phyloP scores from a whole-genome alignment of 1,284 basidiomycete genomes.

The Golubevia sp. region DNA sequence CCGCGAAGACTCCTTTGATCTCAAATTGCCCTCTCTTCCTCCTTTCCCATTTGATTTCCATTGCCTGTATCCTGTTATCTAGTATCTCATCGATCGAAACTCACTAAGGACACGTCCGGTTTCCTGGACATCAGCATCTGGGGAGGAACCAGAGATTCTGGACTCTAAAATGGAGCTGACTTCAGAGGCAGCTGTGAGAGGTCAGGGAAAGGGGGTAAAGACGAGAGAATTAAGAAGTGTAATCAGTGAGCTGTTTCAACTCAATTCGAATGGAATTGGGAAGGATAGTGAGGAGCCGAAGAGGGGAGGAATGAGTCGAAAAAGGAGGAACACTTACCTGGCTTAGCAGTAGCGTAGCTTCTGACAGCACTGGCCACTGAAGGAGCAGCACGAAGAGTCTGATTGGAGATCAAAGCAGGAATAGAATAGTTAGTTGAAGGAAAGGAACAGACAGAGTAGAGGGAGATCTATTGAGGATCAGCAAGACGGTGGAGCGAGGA shows the following conservation, averaged over 20 bases:
- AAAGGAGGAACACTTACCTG: conserved; percentile 69
- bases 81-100: conserved; percentile 58
- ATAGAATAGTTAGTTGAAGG: no score
- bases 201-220: background rate
- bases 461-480: no score
- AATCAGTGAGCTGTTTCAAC: conserved; percentile 12
- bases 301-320: conserved; percentile 1
- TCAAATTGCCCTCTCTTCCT: background rate
- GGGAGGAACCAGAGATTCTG: conserved; percentile 88
- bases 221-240: background rate
- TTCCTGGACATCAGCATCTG: conserved; percentile 94
- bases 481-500: no score
- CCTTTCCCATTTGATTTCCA: no score
- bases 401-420: no score
- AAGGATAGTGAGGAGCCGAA: conserved; percentile 6
- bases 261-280: conserved; percentile 5
- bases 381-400: no score
- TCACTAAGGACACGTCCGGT: conserved; percentile 95
- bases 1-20: no score
- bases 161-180: conserved; percentile 98
- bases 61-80: background rate
- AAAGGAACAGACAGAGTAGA: no score
- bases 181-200: conserved; percentile 84
- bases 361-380: conserved; percentile 29
- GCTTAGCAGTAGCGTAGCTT: conserved; percentile 95